Percentiles rank a stretch among this genome's conserved stretches.
These are phyloP conservation scores for Diplodia mutila DNA, from an alignment of 2,329 filamentous ascomycete genomes.

Conservation along the genomic window DNA sequence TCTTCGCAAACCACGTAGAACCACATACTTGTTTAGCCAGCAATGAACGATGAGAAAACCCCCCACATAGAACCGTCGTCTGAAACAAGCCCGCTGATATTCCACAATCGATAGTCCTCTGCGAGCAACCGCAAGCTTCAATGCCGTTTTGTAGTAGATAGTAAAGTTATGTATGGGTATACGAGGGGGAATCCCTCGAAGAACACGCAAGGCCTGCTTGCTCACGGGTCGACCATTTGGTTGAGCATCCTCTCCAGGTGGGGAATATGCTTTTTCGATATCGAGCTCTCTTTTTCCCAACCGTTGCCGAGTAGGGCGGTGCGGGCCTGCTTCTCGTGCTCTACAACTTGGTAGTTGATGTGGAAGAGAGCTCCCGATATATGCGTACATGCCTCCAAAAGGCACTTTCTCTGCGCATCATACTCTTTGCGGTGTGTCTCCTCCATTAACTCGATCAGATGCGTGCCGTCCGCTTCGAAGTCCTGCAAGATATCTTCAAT, in stretches of 20 bases:
- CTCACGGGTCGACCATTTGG: background rate
- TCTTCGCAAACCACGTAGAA: background rate
- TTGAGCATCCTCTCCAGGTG: background rate
- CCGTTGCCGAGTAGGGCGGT: background rate
- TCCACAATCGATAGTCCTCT: background rate
- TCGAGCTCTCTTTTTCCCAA: background rate
- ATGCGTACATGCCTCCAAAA: background rate
- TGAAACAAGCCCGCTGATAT: background rate
- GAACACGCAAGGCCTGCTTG: background rate
- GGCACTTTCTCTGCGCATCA: background rate
- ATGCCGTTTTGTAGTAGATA: background rate
- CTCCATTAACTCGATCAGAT: slow-evolving; percentile 49
- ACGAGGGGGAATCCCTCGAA: background rate
- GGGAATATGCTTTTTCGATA: background rate
- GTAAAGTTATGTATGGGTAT: background rate
- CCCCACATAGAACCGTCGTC: background rate
- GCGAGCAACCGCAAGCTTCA: too few species aligned
- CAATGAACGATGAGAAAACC: background rate
- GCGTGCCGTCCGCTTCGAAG: slow-evolving; percentile 49
- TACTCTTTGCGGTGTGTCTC: slow-evolving; percentile 42
- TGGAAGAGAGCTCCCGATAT: background rate
- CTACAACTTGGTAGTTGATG: background rate
- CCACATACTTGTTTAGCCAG: background rate
- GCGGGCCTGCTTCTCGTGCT: background rate
- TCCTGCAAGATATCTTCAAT: slow-evolving; percentile 49